Evolutionary conservation across 371 early-diverging fungal genomes (phyloP).

Genomic region (Rhizopus sp.): DNA sequence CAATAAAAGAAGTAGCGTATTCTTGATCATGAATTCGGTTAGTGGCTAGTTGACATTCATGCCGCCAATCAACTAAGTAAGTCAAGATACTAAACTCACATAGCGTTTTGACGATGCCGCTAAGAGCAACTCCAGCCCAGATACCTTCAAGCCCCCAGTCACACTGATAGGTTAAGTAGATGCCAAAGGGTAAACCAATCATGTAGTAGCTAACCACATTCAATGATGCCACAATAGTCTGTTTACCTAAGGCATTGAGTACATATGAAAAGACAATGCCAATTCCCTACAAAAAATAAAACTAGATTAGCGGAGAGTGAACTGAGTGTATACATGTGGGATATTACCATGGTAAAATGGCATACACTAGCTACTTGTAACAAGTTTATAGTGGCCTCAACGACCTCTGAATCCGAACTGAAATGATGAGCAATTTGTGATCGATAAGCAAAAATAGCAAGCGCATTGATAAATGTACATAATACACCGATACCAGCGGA

Average conservation of each 20-base stretch:
- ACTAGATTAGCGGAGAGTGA: no score
- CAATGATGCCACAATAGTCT: slow-evolving; percentile 36
- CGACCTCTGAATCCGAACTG: slow-evolving; percentile 54
- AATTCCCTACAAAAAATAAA: slow-evolving; percentile 23
- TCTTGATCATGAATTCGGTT: slow-evolving; percentile 32
- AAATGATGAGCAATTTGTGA: slow-evolving; percentile 36
- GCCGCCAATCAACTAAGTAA: slow-evolving; percentile 28
- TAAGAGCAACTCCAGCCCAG: slow-evolving; percentile 41
- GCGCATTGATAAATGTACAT: slow-evolving; percentile 23
- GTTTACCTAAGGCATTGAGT: slow-evolving; percentile 45
- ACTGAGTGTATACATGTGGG: not conserved
- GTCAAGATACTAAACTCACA: slow-evolving; percentile 25
- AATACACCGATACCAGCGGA: slow-evolving; percentile 18
- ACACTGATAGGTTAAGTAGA: slow-evolving; percentile 32
- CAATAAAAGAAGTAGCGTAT: not conserved
- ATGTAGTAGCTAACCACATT: slow-evolving; percentile 38
- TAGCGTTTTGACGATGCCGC: slow-evolving; percentile 34
- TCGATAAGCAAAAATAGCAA: slow-evolving; percentile 24
- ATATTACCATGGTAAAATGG: slow-evolving; percentile 57
- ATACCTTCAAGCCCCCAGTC: slow-evolving; percentile 38
- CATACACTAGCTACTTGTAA: slow-evolving; percentile 76
- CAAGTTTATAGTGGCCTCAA: slow-evolving; percentile 47
- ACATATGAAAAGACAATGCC: slow-evolving; percentile 37
- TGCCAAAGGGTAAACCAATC: slow-evolving; percentile 41
- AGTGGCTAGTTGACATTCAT: slow-evolving; percentile 27